Evolutionary conservation across 108 stramenopile genomes (phyloP).

Genomic region (Cyclostephanos tholiformis): DNA sequence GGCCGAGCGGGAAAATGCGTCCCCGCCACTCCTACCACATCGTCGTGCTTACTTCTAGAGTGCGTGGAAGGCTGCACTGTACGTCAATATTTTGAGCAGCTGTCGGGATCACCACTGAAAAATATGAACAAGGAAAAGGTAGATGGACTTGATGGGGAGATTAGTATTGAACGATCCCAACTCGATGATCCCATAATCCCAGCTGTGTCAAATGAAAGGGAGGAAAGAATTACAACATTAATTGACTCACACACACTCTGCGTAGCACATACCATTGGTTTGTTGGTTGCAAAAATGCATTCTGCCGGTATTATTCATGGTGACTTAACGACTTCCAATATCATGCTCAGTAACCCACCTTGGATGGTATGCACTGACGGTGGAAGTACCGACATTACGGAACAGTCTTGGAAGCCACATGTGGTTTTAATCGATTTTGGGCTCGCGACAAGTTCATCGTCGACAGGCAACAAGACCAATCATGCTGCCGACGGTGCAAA

Average conservation of each 20-base stretch:
- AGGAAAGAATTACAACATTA: conserved; percentile 39
- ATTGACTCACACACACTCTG: conserved; percentile 36
- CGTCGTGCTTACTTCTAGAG: conserved; percentile 69
- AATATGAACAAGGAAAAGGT: background rate
- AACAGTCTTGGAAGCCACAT: conserved; percentile 18
- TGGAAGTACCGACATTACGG: background rate
- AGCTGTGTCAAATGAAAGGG: background rate
- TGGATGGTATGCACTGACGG: conserved; percentile 11
- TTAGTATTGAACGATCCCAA: conserved; percentile 18
- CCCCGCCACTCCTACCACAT: conserved; percentile 10
- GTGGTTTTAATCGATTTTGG: conserved; percentile 95
- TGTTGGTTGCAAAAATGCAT: conserved; percentile 85
- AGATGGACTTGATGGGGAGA: conserved; percentile 4
- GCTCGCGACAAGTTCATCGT: conserved; percentile 53
- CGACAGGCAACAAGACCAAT: conserved; percentile 11
- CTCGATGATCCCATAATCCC: conserved; percentile 14
- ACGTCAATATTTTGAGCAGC: conserved; percentile 53
- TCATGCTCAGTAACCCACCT: conserved; percentile 63
- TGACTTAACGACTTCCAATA: conserved; percentile 96
- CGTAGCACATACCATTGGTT: conserved; percentile 70
- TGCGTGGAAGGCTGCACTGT: conserved; percentile 68
- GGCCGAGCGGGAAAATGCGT: background rate
- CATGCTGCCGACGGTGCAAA: background rate
- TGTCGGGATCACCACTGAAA: conserved; percentile 19
- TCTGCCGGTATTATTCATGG: conserved; percentile 91